phyloP scores from a whole-genome alignment of 306 rosid species.

The Aeschynomene evenia region DNA sequence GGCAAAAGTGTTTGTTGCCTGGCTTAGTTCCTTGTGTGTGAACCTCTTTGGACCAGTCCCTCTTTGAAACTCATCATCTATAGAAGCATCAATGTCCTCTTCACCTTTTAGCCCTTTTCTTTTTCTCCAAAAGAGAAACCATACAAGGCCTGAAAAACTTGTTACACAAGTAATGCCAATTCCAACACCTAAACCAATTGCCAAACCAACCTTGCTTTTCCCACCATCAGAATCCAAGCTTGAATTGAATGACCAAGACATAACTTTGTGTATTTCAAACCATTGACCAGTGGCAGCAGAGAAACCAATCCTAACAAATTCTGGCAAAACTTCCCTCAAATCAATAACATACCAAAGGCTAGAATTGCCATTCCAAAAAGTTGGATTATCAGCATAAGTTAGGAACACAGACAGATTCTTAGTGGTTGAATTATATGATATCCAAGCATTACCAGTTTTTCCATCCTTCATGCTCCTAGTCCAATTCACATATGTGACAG shows the following conservation, averaged over 20 bases:
- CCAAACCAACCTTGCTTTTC: slow-evolving; percentile 28
- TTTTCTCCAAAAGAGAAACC: slow-evolving; percentile 47
- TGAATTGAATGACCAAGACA: slow-evolving; percentile 74
- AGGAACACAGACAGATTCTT: slow-evolving; percentile 59
- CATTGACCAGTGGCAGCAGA: slow-evolving; percentile 67
- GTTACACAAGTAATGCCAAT: slow-evolving; percentile 36
- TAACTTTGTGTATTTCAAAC: slow-evolving; percentile 55
- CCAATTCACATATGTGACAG: slow-evolving; percentile 46
- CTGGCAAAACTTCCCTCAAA: slow-evolving; percentile 58
- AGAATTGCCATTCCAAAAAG: slow-evolving; percentile 30
- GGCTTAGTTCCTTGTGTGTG: slow-evolving; percentile 49
- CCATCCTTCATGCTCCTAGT: slow-evolving; percentile 49
- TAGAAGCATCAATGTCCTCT: slow-evolving; percentile 38
- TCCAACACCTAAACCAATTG: slow-evolving; percentile 36
- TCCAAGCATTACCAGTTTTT: slow-evolving; percentile 56
- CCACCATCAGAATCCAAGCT: slow-evolving; percentile 34
- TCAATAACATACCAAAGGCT: slow-evolving; percentile 49
- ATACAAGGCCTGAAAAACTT: slow-evolving; percentile 42
- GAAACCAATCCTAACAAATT: slow-evolving; percentile 62
- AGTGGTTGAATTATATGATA: slow-evolving; percentile 56
- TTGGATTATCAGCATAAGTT: slow-evolving; percentile 49
- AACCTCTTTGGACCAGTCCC: slow-evolving; percentile 67
- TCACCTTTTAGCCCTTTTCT: neutral
- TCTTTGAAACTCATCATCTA: slow-evolving; percentile 63
- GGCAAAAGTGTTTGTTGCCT: slow-evolving; percentile 46